A percentile compares a stretch with the other conserved stretches of the same genome.
phyloP scores from a whole-genome alignment of 768 basidiomycete genomes.

The Rhizopogon rudus region DNA sequence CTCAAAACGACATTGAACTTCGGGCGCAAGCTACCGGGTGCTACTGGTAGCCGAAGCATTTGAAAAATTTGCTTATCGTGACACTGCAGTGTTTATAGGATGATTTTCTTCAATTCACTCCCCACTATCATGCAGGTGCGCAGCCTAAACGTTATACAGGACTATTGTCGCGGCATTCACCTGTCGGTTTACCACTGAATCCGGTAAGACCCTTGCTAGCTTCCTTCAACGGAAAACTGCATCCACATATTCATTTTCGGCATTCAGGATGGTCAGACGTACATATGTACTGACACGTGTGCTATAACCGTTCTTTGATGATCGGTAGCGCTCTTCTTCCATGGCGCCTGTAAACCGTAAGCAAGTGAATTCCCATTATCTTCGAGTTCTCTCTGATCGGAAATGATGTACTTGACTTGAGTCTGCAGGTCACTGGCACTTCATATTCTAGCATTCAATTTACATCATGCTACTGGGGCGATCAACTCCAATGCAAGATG shows the following conservation, averaged over 20 bases:
- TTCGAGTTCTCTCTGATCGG: neutral
- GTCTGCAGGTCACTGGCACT: neutral
- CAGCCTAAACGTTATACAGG: neutral
- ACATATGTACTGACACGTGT: neutral
- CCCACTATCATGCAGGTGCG: neutral
- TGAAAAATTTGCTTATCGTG: neutral
- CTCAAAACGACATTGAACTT: too few relatives aligned
- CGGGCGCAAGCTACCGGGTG: neutral
- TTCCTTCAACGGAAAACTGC: neutral
- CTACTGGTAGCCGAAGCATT: neutral
- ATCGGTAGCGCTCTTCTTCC: neutral
- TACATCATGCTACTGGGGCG: neutral
- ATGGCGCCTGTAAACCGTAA: neutral
- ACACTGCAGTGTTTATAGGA: too few relatives aligned
- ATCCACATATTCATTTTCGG: neutral
- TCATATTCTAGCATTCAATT: neutral
- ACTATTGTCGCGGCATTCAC: neutral
- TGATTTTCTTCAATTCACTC: neutral
- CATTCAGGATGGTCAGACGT: neutral
- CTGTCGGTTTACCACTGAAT: neutral
- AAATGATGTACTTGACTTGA: neutral
- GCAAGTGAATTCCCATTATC: neutral
- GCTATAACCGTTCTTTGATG: neutral
- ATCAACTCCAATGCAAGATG: neutral
- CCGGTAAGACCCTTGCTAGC: neutral